A percentile compares a stretch with the other conserved stretches of the same genome.
Evolutionary conservation across 345 rosid species (phyloP).

Genomic region (Sonneratia alba): DNA sequence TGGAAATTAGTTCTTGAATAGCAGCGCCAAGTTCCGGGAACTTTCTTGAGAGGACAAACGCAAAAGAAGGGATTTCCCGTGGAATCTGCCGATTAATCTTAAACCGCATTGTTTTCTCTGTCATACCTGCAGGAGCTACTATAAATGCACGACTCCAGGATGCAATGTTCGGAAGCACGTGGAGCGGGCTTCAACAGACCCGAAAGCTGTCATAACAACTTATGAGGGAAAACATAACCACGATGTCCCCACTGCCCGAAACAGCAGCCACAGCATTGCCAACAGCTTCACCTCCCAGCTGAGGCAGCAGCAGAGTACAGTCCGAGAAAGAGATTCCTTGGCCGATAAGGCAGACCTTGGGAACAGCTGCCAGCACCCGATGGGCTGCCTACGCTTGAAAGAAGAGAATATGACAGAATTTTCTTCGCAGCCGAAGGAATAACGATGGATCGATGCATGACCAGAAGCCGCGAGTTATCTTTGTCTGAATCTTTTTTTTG

Average conservation of each 20-base stretch:
- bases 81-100: not conserved
- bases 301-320: conserved; percentile 23
- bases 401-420: conserved; percentile 44
- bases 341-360: conserved; percentile 15
- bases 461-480: not conserved
- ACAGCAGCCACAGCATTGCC: conserved; percentile 42
- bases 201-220: conserved; percentile 85
- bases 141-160: conserved; percentile 73
- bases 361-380: conserved; percentile 32
- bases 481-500: not conserved
- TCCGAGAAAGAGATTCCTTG: conserved; percentile 10
- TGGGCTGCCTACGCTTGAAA: conserved; percentile 46
- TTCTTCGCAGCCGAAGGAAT: not conserved
- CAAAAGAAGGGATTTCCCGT: not conserved
- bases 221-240: conserved; percentile 93
- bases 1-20: not conserved
- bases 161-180: conserved; percentile 88
- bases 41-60: not conserved
- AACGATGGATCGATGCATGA: not conserved
- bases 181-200: conserved; percentile 82
- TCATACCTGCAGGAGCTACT: conserved; percentile 58
- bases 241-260: conserved; percentile 55
- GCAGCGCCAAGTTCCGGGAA: not conserved
- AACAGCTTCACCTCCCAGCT: conserved; percentile 24
- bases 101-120: not conserved